Conservation (phyloP, 192 early-diverging fungal genomes). For the Podila verticillata region DNA sequence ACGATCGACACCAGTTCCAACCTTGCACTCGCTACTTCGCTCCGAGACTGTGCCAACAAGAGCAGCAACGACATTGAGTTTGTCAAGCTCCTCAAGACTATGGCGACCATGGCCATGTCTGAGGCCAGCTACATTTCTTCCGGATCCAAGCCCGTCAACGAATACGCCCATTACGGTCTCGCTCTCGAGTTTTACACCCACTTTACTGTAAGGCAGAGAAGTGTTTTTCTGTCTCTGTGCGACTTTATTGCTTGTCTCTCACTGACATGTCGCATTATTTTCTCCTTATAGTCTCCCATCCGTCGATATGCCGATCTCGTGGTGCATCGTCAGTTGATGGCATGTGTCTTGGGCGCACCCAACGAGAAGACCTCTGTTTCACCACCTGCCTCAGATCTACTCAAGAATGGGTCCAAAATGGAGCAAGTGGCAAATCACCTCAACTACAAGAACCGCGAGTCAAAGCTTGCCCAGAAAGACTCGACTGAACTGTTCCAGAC, state of each 20-base stretch:
- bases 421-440: conserved; percentile 60
- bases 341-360: conserved; percentile 41
- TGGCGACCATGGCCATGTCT: conserved; percentile 82
- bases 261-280: not conserved
- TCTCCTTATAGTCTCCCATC: conserved; percentile 66
- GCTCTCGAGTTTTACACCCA: conserved; percentile 83
- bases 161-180: conserved; percentile 78
- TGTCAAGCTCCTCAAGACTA: conserved; percentile 69
- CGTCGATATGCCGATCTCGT: conserved; percentile 86
- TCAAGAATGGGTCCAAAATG: conserved; percentile 49
- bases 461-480: conserved; percentile 82
- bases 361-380: not conserved
- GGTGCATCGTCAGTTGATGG: conserved; percentile 76
- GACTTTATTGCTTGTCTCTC: not conserved
- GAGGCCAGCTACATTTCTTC: conserved; percentile 79
- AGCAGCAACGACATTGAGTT: conserved; percentile 61
- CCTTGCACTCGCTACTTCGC: conserved; percentile 66
- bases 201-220: conserved; percentile 64
- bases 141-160: conserved; percentile 51
- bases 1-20: conserved; percentile 73
- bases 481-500: conserved; percentile 85
- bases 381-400: conserved; percentile 21
- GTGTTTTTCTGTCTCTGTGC: not conserved
- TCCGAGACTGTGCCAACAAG: conserved; percentile 55
- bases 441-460: conserved; percentile 76